Evolutionary conservation across 2,329 filamentous ascomycete species (phyloP).

Genomic region (Graphilbum fragrans): DNA sequence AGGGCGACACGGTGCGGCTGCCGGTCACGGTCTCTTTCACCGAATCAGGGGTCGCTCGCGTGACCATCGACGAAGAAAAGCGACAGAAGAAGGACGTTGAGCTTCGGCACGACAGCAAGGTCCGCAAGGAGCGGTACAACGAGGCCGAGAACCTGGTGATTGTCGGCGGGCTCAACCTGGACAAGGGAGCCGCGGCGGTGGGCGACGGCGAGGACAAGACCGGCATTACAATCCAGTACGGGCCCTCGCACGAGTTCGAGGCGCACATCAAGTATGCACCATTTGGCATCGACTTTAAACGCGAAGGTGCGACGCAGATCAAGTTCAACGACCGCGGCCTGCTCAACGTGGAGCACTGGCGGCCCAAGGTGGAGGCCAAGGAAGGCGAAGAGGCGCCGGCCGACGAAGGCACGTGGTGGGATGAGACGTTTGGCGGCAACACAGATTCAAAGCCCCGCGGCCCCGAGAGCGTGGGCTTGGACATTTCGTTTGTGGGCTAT

Average conservation of each 20-base stretch:
- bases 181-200: slow-evolving; percentile 61
- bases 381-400: slow-evolving; percentile 35
- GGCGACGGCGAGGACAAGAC: slow-evolving; percentile 52
- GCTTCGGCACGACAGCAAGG: slow-evolving; percentile 71
- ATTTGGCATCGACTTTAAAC: slow-evolving; percentile 75
- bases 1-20: slow-evolving; percentile 59
- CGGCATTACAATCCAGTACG: slow-evolving; percentile 68
- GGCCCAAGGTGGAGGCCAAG: slow-evolving; percentile 62
- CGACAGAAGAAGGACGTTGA: slow-evolving; percentile 81
- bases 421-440: slow-evolving; percentile 89
- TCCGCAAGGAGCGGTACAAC: slow-evolving; percentile 87
- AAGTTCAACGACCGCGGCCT: slow-evolving; percentile 83
- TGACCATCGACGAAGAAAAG: slow-evolving; percentile 85
- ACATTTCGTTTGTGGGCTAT: slow-evolving; percentile 87
- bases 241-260: slow-evolving; percentile 62
- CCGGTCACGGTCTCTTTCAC: slow-evolving; percentile 82
- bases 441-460: slow-evolving; percentile 93
- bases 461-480: slow-evolving; percentile 81
- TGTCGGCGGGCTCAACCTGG: slow-evolving; percentile 65
- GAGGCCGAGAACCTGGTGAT: slow-evolving; percentile 79
- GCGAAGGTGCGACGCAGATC: slow-evolving; percentile 70
- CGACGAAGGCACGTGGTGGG: slow-evolving; percentile 94
- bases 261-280: slow-evolving; percentile 75
- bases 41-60: slow-evolving; percentile 75
- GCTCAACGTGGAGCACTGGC: slow-evolving; percentile 92